These are phyloP conservation scores for Kondoa subrosea DNA, from an alignment of 768 basidiomycete species.

Conservation along the genomic window DNA sequence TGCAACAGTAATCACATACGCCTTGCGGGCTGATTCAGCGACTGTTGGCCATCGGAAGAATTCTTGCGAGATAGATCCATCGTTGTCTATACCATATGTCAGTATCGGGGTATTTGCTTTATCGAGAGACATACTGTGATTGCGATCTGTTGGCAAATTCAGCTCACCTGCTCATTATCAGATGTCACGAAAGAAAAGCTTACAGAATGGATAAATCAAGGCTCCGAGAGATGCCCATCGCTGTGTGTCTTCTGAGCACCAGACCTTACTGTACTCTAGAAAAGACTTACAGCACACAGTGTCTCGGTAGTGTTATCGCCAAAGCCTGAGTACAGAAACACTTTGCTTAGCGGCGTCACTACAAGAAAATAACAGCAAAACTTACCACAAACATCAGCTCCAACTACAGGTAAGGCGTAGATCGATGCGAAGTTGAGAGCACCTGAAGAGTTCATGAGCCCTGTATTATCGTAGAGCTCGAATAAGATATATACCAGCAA, in stretches of 20 bases:
- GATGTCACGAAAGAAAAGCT: too few species aligned
- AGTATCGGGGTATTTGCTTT: neutral
- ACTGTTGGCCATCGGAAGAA: conserved; percentile 50
- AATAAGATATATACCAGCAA: too few species aligned
- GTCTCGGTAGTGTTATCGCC: conserved; percentile 7
- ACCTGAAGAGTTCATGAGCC: too few species aligned
- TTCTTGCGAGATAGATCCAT: conserved; percentile 44
- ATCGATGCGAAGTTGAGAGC: conserved; percentile 50
- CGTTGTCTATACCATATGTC: conserved; percentile 38
- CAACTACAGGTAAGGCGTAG: conserved; percentile 50
- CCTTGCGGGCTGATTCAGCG: conserved; percentile 27
- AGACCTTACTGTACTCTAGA: neutral
- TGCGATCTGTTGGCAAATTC: too few species aligned
- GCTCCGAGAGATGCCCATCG: conserved; percentile 12
- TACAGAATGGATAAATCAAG: conserved; percentile 3
- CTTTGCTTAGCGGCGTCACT: too few species aligned
- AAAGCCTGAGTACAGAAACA: too few species aligned
- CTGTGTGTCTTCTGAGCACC: neutral
- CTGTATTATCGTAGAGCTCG: too few species aligned
- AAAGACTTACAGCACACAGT: conserved; percentile 2
- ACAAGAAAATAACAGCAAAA: too few species aligned
- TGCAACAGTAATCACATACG: neutral
- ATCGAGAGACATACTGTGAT: too few species aligned
- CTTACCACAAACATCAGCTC: conserved; percentile 25
- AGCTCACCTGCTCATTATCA: too few species aligned